These are phyloP conservation scores for Phytophthora melonis DNA, from an alignment of 352 stramenopile species.

Conservation along the genomic window DNA sequence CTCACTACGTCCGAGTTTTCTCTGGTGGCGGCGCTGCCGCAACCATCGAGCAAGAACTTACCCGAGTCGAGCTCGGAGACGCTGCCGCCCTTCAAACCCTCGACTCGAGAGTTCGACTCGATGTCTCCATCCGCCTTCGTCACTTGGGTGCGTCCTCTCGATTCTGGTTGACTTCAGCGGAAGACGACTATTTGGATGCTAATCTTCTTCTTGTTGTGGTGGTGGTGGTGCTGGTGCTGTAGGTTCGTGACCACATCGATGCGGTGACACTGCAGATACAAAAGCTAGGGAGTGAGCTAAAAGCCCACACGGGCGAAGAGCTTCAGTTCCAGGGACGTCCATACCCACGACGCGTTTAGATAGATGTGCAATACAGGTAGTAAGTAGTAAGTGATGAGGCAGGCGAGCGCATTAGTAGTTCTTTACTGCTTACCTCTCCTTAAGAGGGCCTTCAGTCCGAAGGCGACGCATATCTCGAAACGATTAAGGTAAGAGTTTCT, in stretches of 20 bases:
- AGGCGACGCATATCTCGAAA: not conserved
- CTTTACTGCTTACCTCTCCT: too few relatives aligned
- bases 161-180: too few relatives aligned
- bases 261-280: conserved; percentile 54
- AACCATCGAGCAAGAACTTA: not conserved
- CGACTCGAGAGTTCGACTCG: conserved; percentile 38
- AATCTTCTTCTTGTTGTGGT: not conserved
- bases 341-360: conserved; percentile 47
- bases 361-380: not conserved
- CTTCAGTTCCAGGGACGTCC: conserved; percentile 66
- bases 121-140: conserved; percentile 34
- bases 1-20: conserved; percentile 53
- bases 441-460: too few relatives aligned
- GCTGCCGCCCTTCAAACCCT: conserved; percentile 13
- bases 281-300: conserved; percentile 50
- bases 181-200: too few relatives aligned
- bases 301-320: conserved; percentile 62
- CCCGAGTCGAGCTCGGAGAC: conserved; percentile 3
- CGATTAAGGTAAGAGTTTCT: not conserved
- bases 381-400: too few relatives aligned
- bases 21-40: conserved; percentile 41
- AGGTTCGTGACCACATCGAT: conserved; percentile 58
- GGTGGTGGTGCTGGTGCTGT: not conserved
- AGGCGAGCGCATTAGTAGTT: too few relatives aligned
- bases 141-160: too few relatives aligned